These are phyloP conservation scores for Pterocarpus macrocarpus DNA, from an alignment of 306 rosid genomes.

Conservation along the genomic window DNA sequence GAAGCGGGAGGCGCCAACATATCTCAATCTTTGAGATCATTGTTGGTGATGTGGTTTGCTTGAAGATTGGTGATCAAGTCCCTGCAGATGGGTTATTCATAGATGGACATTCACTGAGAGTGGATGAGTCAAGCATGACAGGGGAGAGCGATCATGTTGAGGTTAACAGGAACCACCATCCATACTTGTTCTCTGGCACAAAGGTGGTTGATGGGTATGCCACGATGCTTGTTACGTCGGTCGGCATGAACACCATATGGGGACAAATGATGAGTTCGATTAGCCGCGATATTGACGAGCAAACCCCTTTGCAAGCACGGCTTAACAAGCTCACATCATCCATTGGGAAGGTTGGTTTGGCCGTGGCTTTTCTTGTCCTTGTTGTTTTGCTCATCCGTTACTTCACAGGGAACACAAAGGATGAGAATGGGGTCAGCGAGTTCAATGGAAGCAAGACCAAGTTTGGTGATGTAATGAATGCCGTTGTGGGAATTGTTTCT, in stretches of 20 bases:
- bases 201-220: slow-evolving; percentile 53
- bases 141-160: slow-evolving; percentile 56
- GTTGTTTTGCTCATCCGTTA: slow-evolving; percentile 49
- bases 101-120: slow-evolving; percentile 46
- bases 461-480: too few relatives aligned
- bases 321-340: slow-evolving; percentile 49
- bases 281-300: slow-evolving; percentile 40
- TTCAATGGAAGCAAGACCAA: too few relatives aligned
- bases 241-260: slow-evolving; percentile 58
- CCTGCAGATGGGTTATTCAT: slow-evolving; percentile 52
- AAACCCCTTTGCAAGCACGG: slow-evolving; percentile 48
- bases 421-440: slow-evolving; percentile 19
- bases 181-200: slow-evolving; percentile 52
- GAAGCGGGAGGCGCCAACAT: slow-evolving; percentile 17
- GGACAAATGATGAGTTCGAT: slow-evolving; percentile 57
- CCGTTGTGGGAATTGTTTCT: too few relatives aligned
- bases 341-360: slow-evolving; percentile 51
- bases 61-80: slow-evolving; percentile 55
- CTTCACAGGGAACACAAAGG: slow-evolving; percentile 51
- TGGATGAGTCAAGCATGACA: slow-evolving; percentile 54
- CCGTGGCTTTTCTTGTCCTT: slow-evolving; percentile 50
- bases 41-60: slow-evolving; percentile 51
- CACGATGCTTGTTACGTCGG: slow-evolving; percentile 52
- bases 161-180: neutral
- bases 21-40: slow-evolving; percentile 45